Evolutionary conservation across 2,329 filamentous ascomycete genomes (phyloP).

Genomic region (Penicillium thymicola): DNA sequence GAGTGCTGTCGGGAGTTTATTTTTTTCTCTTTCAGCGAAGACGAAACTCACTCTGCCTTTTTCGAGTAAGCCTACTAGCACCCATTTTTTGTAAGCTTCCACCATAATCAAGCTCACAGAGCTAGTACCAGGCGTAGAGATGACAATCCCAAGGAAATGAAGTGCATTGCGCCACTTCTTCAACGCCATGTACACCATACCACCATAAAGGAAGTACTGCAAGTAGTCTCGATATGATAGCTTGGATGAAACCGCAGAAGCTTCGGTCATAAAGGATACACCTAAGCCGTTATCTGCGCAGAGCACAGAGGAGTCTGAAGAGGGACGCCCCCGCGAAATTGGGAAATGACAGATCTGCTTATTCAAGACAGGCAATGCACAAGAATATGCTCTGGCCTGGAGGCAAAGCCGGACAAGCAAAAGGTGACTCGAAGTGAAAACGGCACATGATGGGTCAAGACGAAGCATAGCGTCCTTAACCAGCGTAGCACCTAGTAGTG

Average conservation of each 20-base stretch:
- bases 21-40: not conserved
- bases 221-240: conserved; percentile 47
- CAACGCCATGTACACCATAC: conserved; percentile 61
- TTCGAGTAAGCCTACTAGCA: conserved; percentile 70
- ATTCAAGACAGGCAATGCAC: conserved; percentile 42
- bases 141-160: conserved; percentile 60
- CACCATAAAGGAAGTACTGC: conserved; percentile 64
- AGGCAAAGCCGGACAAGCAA: conserved; percentile 43
- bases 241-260: conserved; percentile 40
- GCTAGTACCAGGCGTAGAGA: conserved; percentile 65
- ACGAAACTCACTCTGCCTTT: conserved; percentile 59
- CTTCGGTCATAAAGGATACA: conserved; percentile 34
- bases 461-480: conserved; percentile 45
- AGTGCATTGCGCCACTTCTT: conserved; percentile 62
- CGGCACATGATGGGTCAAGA: conserved; percentile 42
- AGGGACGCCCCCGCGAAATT: conserved; percentile 20
- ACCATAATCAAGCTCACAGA: conserved; percentile 73
- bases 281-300: conserved; percentile 34
- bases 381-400: conserved; percentile 38
- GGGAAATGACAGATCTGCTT: conserved; percentile 44
- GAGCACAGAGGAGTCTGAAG: conserved; percentile 22
- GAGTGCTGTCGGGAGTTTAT: not conserved
- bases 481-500: conserved; percentile 38
- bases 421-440: conserved; percentile 45
- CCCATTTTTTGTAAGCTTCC: conserved; percentile 89